These are phyloP conservation scores for Globisporangium acanthophoron DNA, from an alignment of 352 stramenopile genomes.

Conservation along the genomic window DNA sequence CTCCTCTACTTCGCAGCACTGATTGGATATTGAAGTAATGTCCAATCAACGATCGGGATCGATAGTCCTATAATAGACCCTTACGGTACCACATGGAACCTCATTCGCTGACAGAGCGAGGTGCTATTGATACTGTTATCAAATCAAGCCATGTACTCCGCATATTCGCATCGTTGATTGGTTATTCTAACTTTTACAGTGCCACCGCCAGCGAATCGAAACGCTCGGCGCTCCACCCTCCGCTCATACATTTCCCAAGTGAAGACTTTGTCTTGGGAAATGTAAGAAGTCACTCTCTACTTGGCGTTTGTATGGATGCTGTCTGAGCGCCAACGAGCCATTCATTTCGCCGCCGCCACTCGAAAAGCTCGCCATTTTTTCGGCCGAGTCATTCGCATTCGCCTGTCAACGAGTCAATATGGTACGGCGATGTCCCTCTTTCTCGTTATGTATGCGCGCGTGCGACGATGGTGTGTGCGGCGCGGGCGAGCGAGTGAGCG, in stretches of 20 bases:
- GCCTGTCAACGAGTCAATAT: conserved; percentile 89
- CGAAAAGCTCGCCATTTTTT: conserved; percentile 20
- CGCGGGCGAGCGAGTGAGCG: background rate
- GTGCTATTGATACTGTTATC: no score
- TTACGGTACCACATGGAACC: no score
- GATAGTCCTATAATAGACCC: no score
- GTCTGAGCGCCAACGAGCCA: conserved; percentile 67
- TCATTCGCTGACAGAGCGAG: no score
- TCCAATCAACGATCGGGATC: no score
- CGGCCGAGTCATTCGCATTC: conserved; percentile 71
- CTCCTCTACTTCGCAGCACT: no score
- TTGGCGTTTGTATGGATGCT: conserved; percentile 39
- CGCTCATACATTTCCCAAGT: background rate
- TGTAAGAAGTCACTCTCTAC: conserved; percentile 27
- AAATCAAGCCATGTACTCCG: no score
- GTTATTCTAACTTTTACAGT: no score
- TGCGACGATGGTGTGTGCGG: background rate
- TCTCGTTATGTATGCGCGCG: background rate
- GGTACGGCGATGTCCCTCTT: conserved; percentile 38
- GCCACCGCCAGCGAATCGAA: background rate
- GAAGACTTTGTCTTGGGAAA: conserved; percentile 10
- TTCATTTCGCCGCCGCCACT: conserved; percentile 56
- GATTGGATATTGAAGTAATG: no score
- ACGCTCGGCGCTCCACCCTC: no score
- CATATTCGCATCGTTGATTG: no score